Percentiles rank a stretch among this genome's conserved stretches.
These are phyloP conservation scores for Luzula sylvatica DNA, from an alignment of 176 grass and related monocot genomes.

Conservation along the genomic window DNA sequence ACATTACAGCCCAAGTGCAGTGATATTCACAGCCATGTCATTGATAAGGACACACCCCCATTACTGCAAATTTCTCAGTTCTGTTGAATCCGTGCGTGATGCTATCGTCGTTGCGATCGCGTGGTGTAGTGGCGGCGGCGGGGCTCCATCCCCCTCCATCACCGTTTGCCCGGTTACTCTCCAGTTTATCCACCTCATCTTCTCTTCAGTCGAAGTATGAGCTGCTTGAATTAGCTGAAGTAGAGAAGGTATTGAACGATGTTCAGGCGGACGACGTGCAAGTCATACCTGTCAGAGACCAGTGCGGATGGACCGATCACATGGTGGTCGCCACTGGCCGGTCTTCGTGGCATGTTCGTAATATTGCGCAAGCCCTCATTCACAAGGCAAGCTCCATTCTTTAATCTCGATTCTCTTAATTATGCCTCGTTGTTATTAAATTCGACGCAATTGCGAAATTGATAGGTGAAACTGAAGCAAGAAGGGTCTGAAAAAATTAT, in stretches of 20 bases:
- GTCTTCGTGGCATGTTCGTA: constrained; percentile 86
- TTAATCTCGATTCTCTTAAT: background rate
- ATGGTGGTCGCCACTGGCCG: constrained; percentile 86
- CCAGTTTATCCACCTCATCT: constrained; percentile 1
- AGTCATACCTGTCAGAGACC: constrained; percentile 67
- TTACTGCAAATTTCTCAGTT: no score
- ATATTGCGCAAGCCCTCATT: constrained; percentile 94
- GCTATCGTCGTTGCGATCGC: constrained; percentile 36
- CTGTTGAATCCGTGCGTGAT: constrained; percentile 11
- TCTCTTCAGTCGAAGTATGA: background rate
- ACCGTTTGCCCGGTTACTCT: constrained; percentile 10
- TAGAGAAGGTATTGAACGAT: constrained; percentile 80
- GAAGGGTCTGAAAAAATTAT: constrained; percentile 58
- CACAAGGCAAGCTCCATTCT: constrained; percentile 45
- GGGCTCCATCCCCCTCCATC: constrained; percentile 6
- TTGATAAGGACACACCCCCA: no score
- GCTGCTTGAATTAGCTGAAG: constrained; percentile 56
- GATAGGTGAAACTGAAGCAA: constrained; percentile 85
- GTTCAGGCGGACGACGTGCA: constrained; percentile 74
- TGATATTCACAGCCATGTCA: no score
- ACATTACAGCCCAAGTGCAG: background rate
- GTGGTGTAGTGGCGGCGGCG: constrained; percentile 9
- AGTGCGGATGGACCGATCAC: constrained; percentile 68
- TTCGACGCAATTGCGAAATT: constrained; percentile 1
- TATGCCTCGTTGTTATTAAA: background rate